Percentiles rank a stretch among this genome's conserved stretches.
phyloP scores from a whole-genome alignment of 208 protist species.

The Leishmania turanica region DNA sequence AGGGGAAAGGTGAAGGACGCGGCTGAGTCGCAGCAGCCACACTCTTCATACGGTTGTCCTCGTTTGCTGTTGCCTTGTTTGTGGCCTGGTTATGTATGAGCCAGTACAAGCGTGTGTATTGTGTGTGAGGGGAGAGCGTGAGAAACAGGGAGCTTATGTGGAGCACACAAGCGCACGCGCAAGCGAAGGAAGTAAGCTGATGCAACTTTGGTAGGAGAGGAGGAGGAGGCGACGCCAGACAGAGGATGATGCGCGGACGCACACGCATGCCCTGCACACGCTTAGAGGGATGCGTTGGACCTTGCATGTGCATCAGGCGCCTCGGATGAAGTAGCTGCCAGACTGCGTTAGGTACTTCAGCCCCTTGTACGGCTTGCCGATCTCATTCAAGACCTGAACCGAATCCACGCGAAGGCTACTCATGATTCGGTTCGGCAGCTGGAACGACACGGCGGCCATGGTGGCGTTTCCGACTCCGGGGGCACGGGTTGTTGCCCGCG shows the following conservation, averaged over 20 bases:
- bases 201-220: background rate
- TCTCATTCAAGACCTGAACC: constrained; percentile 83
- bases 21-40: background rate
- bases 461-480: constrained; percentile 30
- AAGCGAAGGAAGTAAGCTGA: background rate
- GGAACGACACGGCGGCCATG: constrained; percentile 66
- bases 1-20: background rate
- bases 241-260: background rate
- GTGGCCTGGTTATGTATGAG: background rate
- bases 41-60: background rate
- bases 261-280: background rate
- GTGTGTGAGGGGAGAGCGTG: background rate
- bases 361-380: constrained; percentile 86
- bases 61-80: background rate
- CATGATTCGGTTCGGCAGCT: constrained; percentile 70
- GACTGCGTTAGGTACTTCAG: constrained; percentile 83
- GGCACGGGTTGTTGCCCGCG: background rate
- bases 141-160: background rate
- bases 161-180: background rate
- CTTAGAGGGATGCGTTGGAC: background rate
- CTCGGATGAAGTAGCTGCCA: constrained; percentile 84
- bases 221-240: background rate
- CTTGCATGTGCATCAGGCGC: constrained; percentile 35
- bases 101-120: background rate
- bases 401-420: constrained; percentile 79